A percentile compares a stretch with the other conserved stretches of the same genome.
phyloP scores from a whole-genome alignment of 129 eudicot species.

The Flaveria linearis region DNA sequence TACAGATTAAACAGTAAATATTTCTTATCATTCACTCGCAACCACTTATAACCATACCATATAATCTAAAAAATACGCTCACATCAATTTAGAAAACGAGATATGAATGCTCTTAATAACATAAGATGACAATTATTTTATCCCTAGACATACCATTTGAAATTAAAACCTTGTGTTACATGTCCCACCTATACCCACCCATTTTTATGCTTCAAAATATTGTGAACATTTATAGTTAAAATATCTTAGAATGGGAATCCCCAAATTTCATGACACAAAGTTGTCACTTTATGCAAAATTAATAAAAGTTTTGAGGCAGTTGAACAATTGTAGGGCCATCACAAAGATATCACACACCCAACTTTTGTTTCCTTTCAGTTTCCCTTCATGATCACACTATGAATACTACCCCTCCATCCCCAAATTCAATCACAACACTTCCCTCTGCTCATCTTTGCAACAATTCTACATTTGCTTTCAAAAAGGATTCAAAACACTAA shows the following conservation, averaged over 20 bases:
- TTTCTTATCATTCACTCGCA: no score
- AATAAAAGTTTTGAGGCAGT: conserved; percentile 5
- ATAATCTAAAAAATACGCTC: no score
- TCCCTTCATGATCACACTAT: conserved; percentile 25
- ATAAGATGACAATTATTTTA: no score
- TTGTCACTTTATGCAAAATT: conserved; percentile 8
- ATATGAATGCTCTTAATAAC: no score
- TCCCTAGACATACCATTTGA: background rate
- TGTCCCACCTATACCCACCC: background rate
- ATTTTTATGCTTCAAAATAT: background rate
- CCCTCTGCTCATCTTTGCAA: conserved; percentile 14
- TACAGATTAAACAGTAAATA: no score
- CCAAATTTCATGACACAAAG: conserved; percentile 24
- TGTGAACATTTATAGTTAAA: background rate
- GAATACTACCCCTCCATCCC: conserved; percentile 8
- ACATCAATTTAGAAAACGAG: no score
- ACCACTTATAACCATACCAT: no score
- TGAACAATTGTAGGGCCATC: conserved; percentile 38
- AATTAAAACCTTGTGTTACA: background rate
- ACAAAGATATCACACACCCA: conserved; percentile 40
- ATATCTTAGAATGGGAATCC: conserved; percentile 2
- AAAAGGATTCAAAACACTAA: conserved; percentile 1
- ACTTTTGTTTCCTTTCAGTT: conserved; percentile 37
- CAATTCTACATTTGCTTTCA: background rate
- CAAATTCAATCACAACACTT: conserved; percentile 19